These are phyloP conservation scores for Torulaspora gathmanii DNA, from an alignment of 805 yeast genomes.

Conservation along the genomic window DNA sequence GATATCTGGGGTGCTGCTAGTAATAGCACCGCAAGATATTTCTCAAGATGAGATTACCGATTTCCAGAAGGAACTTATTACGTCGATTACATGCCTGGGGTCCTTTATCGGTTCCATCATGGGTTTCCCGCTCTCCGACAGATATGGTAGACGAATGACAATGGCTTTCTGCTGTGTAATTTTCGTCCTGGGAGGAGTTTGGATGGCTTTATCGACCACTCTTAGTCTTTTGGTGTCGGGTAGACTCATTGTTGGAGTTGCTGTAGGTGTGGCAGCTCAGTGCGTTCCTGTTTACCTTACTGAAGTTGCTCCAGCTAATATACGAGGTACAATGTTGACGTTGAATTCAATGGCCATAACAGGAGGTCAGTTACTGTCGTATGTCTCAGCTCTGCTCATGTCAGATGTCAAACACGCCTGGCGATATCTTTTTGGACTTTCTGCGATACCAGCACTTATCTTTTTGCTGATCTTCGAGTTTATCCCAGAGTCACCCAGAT, in stretches of 20 bases:
- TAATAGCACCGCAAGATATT: constrained; percentile 40
- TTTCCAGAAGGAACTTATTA: constrained; percentile 40
- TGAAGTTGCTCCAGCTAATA: constrained; percentile 44
- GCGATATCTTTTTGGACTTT: constrained; percentile 39
- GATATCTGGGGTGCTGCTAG: constrained; percentile 53
- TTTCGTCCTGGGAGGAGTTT: constrained; percentile 46
- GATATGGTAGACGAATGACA: constrained; percentile 41
- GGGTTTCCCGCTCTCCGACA: constrained; percentile 50
- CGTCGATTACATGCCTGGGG: constrained; percentile 48
- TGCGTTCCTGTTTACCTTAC: constrained; percentile 56
- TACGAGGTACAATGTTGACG: constrained; percentile 39
- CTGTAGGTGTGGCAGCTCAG: constrained; percentile 68
- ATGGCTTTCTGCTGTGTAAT: constrained; percentile 43
- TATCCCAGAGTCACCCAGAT: constrained; percentile 52
- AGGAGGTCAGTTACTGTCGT: constrained; percentile 47
- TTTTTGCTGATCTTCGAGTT: constrained; percentile 37
- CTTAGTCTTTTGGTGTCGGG: constrained; percentile 48
- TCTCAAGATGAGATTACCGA: constrained; percentile 33
- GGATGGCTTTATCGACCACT: constrained; percentile 41
- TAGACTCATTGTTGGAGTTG: constrained; percentile 61
- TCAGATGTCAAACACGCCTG: constrained; percentile 29
- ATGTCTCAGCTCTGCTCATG: constrained; percentile 37
- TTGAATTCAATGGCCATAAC: constrained; percentile 44
- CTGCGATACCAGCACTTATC: constrained; percentile 42
- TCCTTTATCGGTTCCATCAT: constrained; percentile 49